A percentile compares a stretch with the other conserved stretches of the same genome.
Evolutionary conservation across 73 alveolate genomes (phyloP).

Genomic region (Tetrahymena elliotti): DNA sequence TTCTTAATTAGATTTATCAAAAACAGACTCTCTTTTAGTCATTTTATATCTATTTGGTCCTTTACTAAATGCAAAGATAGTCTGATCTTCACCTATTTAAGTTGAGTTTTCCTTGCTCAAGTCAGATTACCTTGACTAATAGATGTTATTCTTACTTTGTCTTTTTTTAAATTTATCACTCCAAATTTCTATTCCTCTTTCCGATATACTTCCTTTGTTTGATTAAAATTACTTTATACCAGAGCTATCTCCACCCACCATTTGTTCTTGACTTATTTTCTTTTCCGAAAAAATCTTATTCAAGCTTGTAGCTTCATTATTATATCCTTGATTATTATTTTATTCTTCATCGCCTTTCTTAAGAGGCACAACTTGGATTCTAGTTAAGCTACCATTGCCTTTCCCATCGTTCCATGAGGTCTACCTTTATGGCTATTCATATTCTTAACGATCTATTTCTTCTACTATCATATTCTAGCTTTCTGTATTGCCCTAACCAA

Average conservation of each 20-base stretch:
- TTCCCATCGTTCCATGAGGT: background rate
- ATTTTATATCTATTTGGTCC: background rate
- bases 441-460: background rate
- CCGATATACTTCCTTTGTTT: background rate
- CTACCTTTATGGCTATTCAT: background rate
- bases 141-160: background rate
- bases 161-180: background rate
- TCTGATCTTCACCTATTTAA: background rate
- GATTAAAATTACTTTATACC: background rate
- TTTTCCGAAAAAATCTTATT: background rate
- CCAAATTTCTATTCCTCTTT: background rate
- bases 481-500: background rate
- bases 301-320: background rate
- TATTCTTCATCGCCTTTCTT: background rate
- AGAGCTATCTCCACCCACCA: background rate
- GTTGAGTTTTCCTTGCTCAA: background rate
- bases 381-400: background rate
- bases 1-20: background rate
- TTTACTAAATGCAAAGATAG: background rate
- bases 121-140: background rate
- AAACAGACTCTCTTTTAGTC: background rate
- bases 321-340: background rate
- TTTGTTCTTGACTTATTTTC: background rate
- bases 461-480: background rate
- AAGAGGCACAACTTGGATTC: background rate